phyloP scores from a whole-genome alignment of 768 basidiomycete genomes.

The Porpolomopsis calyptriformis region DNA sequence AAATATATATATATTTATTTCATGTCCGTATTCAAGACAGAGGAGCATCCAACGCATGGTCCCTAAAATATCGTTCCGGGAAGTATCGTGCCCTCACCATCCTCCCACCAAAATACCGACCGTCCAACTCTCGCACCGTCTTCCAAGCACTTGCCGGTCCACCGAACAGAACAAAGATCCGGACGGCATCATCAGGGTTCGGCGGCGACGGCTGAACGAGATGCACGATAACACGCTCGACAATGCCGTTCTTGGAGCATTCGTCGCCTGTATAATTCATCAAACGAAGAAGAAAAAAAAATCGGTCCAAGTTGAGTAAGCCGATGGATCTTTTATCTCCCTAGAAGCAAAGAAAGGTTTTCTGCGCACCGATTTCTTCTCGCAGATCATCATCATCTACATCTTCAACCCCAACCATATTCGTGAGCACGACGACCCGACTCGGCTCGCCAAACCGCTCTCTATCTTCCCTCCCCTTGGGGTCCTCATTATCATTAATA shows the following conservation, averaged over 20 bases:
- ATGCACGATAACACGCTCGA: conserved; percentile 84
- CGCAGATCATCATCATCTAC: conserved; percentile 74
- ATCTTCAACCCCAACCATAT: conserved; percentile 81
- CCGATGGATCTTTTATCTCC: too few relatives aligned
- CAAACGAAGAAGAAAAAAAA: neutral
- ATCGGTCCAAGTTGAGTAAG: too few relatives aligned
- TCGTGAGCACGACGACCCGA: conserved; percentile 80
- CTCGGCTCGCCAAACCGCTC: conserved; percentile 83
- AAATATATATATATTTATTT: neutral
- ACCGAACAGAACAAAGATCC: conserved; percentile 84
- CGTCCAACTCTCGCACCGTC: conserved; percentile 87
- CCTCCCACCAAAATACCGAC: conserved; percentile 83
- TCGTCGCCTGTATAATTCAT: conserved; percentile 57
- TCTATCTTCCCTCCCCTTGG: conserved; percentile 62
- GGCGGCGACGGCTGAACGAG: conserved; percentile 54
- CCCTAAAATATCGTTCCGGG: conserved; percentile 45
- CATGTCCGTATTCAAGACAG: conserved; percentile 16
- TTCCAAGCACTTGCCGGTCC: conserved; percentile 95
- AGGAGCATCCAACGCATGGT: conserved; percentile 38
- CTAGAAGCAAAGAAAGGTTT: neutral
- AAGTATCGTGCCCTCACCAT: conserved; percentile 77
- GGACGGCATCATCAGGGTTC: conserved; percentile 70
- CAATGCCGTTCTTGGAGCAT: conserved; percentile 83
- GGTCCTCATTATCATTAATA: conserved; percentile 83
- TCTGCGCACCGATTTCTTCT: conserved; percentile 73